Percentiles rank a stretch among this genome's conserved stretches.
Evolutionary conservation across 169 alveolate genomes (phyloP).

Genomic region (Plasmodium malariae): DNA sequence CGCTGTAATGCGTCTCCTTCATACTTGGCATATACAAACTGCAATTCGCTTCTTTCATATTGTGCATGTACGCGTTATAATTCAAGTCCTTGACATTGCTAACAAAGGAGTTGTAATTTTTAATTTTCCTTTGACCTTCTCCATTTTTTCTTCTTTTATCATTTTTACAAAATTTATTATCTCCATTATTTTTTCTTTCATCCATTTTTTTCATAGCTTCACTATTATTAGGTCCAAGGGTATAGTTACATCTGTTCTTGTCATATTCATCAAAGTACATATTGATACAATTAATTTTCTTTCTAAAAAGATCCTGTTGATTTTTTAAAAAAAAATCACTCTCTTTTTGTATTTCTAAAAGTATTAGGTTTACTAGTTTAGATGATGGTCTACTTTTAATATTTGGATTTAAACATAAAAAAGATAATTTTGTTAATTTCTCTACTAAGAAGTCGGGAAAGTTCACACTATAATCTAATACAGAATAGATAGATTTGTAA

Average conservation of each 20-base stretch:
- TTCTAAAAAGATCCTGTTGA: slow-evolving; percentile 11
- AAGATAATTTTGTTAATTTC: slow-evolving; percentile 55
- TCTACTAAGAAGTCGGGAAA: slow-evolving; percentile 66
- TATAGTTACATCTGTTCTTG: not conserved
- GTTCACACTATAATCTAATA: slow-evolving; percentile 59
- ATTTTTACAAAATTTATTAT: not conserved
- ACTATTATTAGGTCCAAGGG: not conserved
- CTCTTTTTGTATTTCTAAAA: slow-evolving; percentile 63
- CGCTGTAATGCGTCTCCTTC: too few species aligned
- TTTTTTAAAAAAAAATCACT: slow-evolving; percentile 46
- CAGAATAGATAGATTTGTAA: slow-evolving; percentile 52
- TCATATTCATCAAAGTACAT: slow-evolving; percentile 27
- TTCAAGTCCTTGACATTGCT: slow-evolving; percentile 22
- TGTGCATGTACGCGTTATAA: too few species aligned
- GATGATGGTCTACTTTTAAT: slow-evolving; percentile 65
- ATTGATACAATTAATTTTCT: slow-evolving; percentile 16
- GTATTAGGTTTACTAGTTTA: slow-evolving; percentile 48
- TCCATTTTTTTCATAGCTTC: not conserved
- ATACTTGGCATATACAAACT: too few species aligned
- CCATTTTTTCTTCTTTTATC: slow-evolving; percentile 5
- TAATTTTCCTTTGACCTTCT: not conserved
- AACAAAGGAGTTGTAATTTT: slow-evolving; percentile 11
- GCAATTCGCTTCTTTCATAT: too few species aligned
- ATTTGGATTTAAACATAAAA: slow-evolving; percentile 54
- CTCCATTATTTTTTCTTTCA: not conserved